A percentile compares a stretch with the other conserved stretches of the same genome.
These are phyloP conservation scores for Vitis hybrid DNA, from an alignment of 177 flowering plant genomes.

Conservation along the genomic window DNA sequence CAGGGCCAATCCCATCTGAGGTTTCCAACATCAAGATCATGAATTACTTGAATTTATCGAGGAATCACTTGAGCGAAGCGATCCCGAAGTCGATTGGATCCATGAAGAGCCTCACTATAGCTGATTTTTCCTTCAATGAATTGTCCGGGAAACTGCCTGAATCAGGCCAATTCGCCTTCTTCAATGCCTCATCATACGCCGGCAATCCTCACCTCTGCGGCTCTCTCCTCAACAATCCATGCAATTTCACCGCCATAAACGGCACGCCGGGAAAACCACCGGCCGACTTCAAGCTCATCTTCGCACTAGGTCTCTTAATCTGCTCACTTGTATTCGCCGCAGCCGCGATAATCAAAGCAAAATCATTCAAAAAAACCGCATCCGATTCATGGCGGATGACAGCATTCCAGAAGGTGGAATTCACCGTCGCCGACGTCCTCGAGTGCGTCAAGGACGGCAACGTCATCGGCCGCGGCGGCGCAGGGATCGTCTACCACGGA, in stretches of 20 bases:
- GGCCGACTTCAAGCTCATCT: slow-evolving; percentile 59
- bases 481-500: slow-evolving; percentile 86
- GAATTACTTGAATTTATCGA: slow-evolving; percentile 80
- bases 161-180: slow-evolving; percentile 73
- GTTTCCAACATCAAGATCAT: slow-evolving; percentile 61
- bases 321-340: slow-evolving; percentile 67
- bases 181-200: slow-evolving; percentile 78
- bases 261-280: slow-evolving; percentile 27
- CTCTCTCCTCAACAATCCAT: slow-evolving; percentile 61
- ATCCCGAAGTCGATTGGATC: slow-evolving; percentile 75
- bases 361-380: slow-evolving; percentile 40
- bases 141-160: slow-evolving; percentile 77
- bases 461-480: slow-evolving; percentile 88
- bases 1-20: slow-evolving; percentile 65
- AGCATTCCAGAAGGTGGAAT: slow-evolving; percentile 70
- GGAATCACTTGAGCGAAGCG: slow-evolving; percentile 64
- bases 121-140: slow-evolving; percentile 87
- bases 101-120: slow-evolving; percentile 78
- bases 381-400: slow-evolving; percentile 76
- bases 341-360: slow-evolving; percentile 70
- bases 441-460: slow-evolving; percentile 84
- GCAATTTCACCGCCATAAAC: slow-evolving; percentile 41
- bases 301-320: slow-evolving; percentile 63
- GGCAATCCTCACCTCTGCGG: slow-evolving; percentile 90
- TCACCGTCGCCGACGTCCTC: slow-evolving; percentile 58